Conservation (phyloP, 176 grass and related monocot species). For the Aegilops tauschii region DNA sequence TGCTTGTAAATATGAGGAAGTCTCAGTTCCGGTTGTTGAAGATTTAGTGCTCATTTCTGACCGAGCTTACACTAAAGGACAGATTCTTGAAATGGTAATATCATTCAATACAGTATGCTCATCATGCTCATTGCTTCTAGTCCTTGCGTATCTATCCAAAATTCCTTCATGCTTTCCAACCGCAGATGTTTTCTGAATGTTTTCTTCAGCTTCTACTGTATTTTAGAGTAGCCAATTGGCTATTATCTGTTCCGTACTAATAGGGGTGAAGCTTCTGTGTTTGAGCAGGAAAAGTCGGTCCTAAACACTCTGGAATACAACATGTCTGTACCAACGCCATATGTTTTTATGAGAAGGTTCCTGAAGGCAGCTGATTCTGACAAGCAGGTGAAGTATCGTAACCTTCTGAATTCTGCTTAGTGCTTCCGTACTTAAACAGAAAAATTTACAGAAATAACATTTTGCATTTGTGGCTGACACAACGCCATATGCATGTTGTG, state of each 20-base stretch:
- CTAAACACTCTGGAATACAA: constrained; percentile 72
- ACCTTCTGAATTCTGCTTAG: neutral
- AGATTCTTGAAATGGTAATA: constrained; percentile 92
- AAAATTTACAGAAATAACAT: neutral
- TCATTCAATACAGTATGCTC: neutral
- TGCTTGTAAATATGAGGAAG: constrained; percentile 94
- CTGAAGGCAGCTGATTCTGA: constrained; percentile 80
- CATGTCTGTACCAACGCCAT: constrained; percentile 88
- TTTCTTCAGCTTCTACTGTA: neutral
- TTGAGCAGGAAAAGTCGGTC: constrained; percentile 77
- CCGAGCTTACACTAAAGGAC: constrained; percentile 58
- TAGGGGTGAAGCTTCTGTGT: neutral
- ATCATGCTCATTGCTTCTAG: neutral
- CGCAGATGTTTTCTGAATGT: neutral
- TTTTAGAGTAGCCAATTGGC: neutral
- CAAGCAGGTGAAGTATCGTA: constrained; percentile 49
- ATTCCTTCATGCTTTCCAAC: neutral
- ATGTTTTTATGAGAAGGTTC: constrained; percentile 91
- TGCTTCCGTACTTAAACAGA: neutral
- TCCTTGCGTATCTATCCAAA: neutral
- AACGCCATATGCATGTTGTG: constrained; percentile 5
- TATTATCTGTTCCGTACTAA: neutral
- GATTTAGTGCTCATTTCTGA: constrained; percentile 82
- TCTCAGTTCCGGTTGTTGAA: constrained; percentile 83
- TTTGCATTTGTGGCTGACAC: constrained; percentile 9